Evolutionary conservation across 2,329 filamentous ascomycete species (phyloP).

Genomic region (Colletotrichum caudatum): DNA sequence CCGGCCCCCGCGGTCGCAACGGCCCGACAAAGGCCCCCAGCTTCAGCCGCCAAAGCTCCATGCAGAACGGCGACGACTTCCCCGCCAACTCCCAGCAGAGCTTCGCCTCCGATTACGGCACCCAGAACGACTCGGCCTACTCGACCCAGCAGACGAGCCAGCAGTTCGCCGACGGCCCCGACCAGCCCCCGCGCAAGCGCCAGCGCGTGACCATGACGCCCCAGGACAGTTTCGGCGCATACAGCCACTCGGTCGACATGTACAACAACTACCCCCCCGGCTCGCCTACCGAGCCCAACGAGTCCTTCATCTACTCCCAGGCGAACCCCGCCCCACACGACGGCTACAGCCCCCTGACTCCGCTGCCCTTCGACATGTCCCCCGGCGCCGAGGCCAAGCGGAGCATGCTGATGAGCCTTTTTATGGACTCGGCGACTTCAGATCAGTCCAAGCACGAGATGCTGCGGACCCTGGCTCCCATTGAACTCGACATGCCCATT

Average conservation of each 20-base stretch:
- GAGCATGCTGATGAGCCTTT: constrained; percentile 83
- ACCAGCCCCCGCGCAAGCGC: constrained; percentile 83
- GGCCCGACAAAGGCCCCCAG: constrained; percentile 75
- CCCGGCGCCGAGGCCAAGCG: constrained; percentile 83
- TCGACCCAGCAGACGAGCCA: constrained; percentile 65
- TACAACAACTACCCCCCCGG: constrained; percentile 67
- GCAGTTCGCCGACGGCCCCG: constrained; percentile 55
- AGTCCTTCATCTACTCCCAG: constrained; percentile 79
- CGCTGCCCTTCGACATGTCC: constrained; percentile 71
- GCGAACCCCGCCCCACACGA: constrained; percentile 53
- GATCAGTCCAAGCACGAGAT: constrained; percentile 82
- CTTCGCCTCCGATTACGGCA: constrained; percentile 80
- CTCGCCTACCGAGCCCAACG: constrained; percentile 84
- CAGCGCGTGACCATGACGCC: constrained; percentile 69
- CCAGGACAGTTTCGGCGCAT: constrained; percentile 69
- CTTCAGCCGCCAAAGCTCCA: constrained; percentile 78
- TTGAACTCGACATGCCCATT: constrained; percentile 92
- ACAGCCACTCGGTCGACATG: constrained; percentile 61
- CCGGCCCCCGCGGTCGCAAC: constrained; percentile 74
- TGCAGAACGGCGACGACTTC: constrained; percentile 76
- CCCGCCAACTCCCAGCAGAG: constrained; percentile 87
- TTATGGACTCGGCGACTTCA: constrained; percentile 78
- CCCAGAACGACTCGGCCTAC: constrained; percentile 78
- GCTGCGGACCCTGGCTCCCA: constrained; percentile 78
- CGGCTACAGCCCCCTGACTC: constrained; percentile 70